phyloP scores from a whole-genome alignment of 2,329 filamentous ascomycete species.

The Fusarium verrucosum region DNA sequence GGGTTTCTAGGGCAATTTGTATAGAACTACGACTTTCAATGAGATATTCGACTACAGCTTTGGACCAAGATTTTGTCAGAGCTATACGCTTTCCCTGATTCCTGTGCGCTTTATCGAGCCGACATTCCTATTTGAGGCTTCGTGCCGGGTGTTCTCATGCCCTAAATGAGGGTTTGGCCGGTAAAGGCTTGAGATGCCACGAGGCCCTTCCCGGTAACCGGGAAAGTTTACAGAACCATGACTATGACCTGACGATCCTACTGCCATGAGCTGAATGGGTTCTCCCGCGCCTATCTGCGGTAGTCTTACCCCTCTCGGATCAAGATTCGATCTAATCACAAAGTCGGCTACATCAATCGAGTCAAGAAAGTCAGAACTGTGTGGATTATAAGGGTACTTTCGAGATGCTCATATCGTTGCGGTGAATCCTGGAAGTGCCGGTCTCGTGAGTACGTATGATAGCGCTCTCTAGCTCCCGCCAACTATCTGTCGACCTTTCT shows the following conservation, averaged over 20 bases:
- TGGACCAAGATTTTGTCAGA: constrained; percentile 19
- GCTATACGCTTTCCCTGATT: constrained; percentile 1
- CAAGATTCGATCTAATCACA: constrained; percentile 13
- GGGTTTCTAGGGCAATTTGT: constrained; percentile 28
- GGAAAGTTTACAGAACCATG: constrained; percentile 19
- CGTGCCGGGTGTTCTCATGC: not conserved
- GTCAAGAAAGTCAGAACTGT: constrained; percentile 28
- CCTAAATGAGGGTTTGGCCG: not conserved
- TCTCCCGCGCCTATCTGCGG: constrained; percentile 17
- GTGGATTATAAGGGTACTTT: constrained; percentile 20
- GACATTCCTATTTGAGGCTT: constrained; percentile 10
- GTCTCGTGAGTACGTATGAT: not conserved
- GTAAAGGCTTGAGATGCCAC: constrained; percentile 25
- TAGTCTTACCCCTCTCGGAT: constrained; percentile 26
- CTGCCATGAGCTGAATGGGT: constrained; percentile 8
- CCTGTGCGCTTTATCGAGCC: not conserved
- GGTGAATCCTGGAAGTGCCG: constrained; percentile 7
- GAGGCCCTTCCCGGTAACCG: constrained; percentile 32
- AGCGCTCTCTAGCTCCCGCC: constrained; percentile 10
- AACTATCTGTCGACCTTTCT: not conserved
- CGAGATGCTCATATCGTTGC: constrained; percentile 8
- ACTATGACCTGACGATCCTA: constrained; percentile 25
- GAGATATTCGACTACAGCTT: constrained; percentile 16
- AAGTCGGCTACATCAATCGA: constrained; percentile 19
- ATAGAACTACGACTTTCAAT: constrained; percentile 35